A percentile compares a stretch with the other conserved stretches of the same genome.
Conservation (phyloP, 805 yeast genomes). For the Saturnispora serradocipensis region DNA sequence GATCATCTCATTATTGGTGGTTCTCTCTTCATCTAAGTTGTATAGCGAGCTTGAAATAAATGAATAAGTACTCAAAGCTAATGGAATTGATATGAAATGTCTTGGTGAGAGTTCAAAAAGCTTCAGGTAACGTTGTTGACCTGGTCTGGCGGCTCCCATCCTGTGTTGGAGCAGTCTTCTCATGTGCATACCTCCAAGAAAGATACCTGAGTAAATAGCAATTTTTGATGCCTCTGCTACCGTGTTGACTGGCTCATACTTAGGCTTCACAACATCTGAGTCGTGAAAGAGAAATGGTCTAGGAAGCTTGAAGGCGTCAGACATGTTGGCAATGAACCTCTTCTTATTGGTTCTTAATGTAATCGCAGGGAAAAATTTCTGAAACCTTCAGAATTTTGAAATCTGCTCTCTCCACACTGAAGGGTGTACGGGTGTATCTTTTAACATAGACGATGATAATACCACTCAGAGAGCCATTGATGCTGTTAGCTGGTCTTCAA, state of each 20-base stretch:
- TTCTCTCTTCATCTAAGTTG: conserved; percentile 25
- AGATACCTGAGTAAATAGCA: conserved; percentile 23
- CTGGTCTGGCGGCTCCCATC: conserved; percentile 32
- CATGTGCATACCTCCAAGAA: conserved; percentile 30
- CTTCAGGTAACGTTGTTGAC: conserved; percentile 26
- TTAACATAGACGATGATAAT: neutral
- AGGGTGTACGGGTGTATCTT: neutral
- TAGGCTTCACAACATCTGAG: neutral
- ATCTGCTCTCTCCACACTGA: neutral
- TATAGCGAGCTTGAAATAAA: conserved; percentile 25
- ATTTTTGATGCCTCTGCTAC: conserved; percentile 22
- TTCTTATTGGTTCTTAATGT: neutral
- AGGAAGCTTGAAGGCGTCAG: conserved; percentile 18
- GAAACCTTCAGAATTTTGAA: neutral
- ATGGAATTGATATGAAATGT: conserved; percentile 27
- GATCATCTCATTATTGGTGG: conserved; percentile 23
- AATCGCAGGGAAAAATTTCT: neutral
- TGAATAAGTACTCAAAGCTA: conserved; percentile 26
- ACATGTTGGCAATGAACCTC: conserved; percentile 1
- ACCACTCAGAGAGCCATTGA: neutral
- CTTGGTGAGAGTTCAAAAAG: conserved; percentile 24
- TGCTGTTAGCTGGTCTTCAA: neutral
- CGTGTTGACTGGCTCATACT: conserved; percentile 26
- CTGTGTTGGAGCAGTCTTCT: conserved; percentile 29
- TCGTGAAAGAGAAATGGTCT: conserved; percentile 24